A percentile compares a stretch with the other conserved stretches of the same genome.
Evolutionary conservation across 2,329 filamentous ascomycete genomes (phyloP).

Genomic region (Talaromyces sp.): DNA sequence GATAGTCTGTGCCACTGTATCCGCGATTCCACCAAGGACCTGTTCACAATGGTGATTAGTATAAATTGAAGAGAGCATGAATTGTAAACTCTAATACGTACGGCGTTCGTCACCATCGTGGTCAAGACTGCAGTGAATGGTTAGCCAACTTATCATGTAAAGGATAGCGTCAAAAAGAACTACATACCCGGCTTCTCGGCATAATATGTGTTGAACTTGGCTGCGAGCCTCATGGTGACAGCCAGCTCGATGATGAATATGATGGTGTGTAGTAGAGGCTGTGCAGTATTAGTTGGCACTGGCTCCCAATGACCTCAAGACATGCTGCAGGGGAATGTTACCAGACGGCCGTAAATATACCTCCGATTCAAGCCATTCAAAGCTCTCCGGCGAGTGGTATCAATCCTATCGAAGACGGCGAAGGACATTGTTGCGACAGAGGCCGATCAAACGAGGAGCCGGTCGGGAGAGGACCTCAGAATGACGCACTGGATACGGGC

Average conservation of each 20-base stretch:
- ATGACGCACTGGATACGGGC: constrained; percentile 30
- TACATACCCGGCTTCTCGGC: constrained; percentile 73
- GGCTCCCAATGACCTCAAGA: constrained; percentile 2
- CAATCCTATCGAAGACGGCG: constrained; percentile 34
- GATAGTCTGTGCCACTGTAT: constrained; percentile 91
- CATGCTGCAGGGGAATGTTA: constrained; percentile 16
- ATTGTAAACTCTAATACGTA: constrained; percentile 37
- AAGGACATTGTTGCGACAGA: constrained; percentile 1
- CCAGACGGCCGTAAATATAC: constrained; percentile 45
- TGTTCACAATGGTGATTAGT: constrained; percentile 23
- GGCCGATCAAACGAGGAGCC: not conserved
- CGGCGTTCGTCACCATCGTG: constrained; percentile 98
- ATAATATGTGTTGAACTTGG: constrained; percentile 93
- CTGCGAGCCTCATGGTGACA: constrained; percentile 72
- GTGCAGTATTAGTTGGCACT: constrained; percentile 16
- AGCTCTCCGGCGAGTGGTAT: constrained; percentile 35
- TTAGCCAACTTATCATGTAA: not conserved
- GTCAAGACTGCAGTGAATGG: constrained; percentile 65
- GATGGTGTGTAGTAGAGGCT: constrained; percentile 84
- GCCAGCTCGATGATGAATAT: constrained; percentile 86
- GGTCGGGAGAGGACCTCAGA: constrained; percentile 24
- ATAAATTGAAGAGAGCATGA: not conserved
- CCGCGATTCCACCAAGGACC: constrained; percentile 88
- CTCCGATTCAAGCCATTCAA: constrained; percentile 43
- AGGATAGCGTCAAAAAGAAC: not conserved